Base-by-base conservation (phyloP, 2,329 filamentous ascomycete genomes). In the Lachnum nothofagi region DNA sequence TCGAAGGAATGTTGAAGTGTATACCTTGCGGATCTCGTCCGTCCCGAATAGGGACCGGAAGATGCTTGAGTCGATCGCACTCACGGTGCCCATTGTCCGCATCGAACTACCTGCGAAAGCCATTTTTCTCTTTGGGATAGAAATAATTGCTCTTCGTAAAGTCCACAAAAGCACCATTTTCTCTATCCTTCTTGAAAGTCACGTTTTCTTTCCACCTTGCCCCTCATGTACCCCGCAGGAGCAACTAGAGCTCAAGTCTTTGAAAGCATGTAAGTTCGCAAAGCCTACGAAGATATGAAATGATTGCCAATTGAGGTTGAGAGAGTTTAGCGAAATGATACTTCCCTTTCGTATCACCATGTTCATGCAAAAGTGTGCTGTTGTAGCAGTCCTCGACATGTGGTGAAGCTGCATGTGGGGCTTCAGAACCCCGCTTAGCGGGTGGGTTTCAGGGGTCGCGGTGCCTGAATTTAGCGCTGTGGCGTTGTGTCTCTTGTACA, bases 31-130 rank as follows among this genome's bases (percentile, higher is more conserved):
- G 34, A 76, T 73, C 52, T 76, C 73, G 4, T 75, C 68, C 1
- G 73, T 77, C 8, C 75, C 74, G 48, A 77, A 77, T 1, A 78
- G 61, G 6, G 72, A 74, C 3, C 73, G 68, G 55, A 77, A 78
- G 16, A 78, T 68, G 7, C 68, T 66, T 5, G 75, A 77, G 57
- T 78, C 74, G 44, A 77, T 56, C 4, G 57, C 55, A 41, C 53
- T 70, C 10, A 62, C 63, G 1, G 61, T 62, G 14, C 54, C 52
- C 52, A 58, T 58, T 17, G n/a, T 33, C 19, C 40, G 27, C 12
- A 27, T n/a, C 14, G 34, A 37, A 38, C 33, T 34, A 25, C 9
- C 20, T 24, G 12, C 22, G 34, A 29, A 38, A 34, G 31, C 7
- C 31, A 34, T 34, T 23, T 27, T 37, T 42, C 20, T 23, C 19